These are phyloP conservation scores for Nakazawaea siamensis DNA, from an alignment of 805 yeast species.

Conservation along the genomic window DNA sequence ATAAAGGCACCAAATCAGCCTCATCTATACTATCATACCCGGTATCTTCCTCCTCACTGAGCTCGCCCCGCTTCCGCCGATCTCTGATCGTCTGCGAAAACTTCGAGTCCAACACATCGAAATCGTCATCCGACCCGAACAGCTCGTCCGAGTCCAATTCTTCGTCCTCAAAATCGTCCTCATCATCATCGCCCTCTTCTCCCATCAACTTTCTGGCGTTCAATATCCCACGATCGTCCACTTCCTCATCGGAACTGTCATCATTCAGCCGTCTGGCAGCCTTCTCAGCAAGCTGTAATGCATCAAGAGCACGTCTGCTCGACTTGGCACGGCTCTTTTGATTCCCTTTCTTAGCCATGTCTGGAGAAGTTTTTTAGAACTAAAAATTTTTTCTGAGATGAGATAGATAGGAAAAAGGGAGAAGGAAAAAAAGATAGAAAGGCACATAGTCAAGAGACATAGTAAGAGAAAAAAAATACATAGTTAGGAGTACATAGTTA, in stretches of 20 bases:
- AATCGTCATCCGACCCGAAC: slow-evolving; percentile 71
- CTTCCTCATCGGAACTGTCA: slow-evolving; percentile 11
- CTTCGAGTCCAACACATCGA: slow-evolving; percentile 52
- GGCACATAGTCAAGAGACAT: too few species aligned
- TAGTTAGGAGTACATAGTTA: too few species aligned
- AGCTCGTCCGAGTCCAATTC: slow-evolving; percentile 71
- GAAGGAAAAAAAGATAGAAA: too few species aligned
- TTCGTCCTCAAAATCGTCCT: slow-evolving; percentile 26
- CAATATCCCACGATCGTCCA: slow-evolving; percentile 20
- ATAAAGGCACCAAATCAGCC: slow-evolving; percentile 60
- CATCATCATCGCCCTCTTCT: slow-evolving; percentile 16
- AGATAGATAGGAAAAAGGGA: too few species aligned
- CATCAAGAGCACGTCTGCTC: slow-evolving; percentile 17
- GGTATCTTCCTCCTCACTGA: slow-evolving; percentile 37
- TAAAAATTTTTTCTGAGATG: too few species aligned
- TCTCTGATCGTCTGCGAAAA: slow-evolving; percentile 66
- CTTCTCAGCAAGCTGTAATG: slow-evolving; percentile 21
- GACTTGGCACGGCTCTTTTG: slow-evolving; percentile 11
- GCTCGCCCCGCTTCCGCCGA: slow-evolving; percentile 29
- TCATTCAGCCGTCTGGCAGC: slow-evolving; percentile 9
- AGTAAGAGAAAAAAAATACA: too few species aligned
- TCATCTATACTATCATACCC: slow-evolving; percentile 76
- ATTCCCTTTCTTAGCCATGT: slow-evolving; percentile 7
- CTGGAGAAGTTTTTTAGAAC: not conserved
- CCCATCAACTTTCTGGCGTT: slow-evolving; percentile 22